These are phyloP conservation scores for Anisogramma anomala DNA, from an alignment of 2,329 filamentous ascomycete genomes.

Conservation along the genomic window DNA sequence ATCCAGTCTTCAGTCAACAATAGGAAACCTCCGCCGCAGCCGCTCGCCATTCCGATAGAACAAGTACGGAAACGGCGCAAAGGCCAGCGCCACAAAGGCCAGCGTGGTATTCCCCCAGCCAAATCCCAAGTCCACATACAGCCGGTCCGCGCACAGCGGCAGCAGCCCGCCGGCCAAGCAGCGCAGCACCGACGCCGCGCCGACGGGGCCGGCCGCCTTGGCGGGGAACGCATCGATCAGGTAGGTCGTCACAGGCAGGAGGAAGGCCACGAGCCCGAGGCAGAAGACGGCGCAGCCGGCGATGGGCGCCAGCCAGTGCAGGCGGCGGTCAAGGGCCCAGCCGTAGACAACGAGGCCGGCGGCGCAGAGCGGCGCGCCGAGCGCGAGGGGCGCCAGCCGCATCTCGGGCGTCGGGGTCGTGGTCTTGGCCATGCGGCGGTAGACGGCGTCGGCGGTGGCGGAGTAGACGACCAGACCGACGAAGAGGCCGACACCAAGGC, in stretches of 20 bases:
- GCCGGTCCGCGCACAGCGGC: neutral
- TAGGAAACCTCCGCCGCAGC: no score
- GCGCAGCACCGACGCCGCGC: constrained; percentile 6
- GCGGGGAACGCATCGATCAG: constrained; percentile 5
- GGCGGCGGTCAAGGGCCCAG: constrained; percentile 3
- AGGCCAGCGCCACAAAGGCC: constrained; percentile 1
- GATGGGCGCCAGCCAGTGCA: constrained; percentile 6
- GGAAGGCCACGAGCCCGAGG: neutral
- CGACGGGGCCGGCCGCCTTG: constrained; percentile 4
- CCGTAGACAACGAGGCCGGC: constrained; percentile 3
- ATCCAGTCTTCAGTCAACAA: no score
- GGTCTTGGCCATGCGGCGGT: neutral
- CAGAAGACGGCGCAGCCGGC: constrained; percentile 1
- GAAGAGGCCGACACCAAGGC: constrained; percentile 42
- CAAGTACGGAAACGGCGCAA: neutral
- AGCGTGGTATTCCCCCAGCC: constrained; percentile 4
- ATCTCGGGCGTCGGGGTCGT: neutral
- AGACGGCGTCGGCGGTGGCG: constrained; percentile 18
- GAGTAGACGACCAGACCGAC: constrained; percentile 22
- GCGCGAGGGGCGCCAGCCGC: neutral
- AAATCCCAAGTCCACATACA: neutral
- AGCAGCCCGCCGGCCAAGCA: constrained; percentile 2
- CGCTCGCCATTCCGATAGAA: no score
- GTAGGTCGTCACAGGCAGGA: constrained; percentile 7
- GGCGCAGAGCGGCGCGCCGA: neutral